Conservation (phyloP, 225 moss, liverwort and hornwort genomes). For the Sphagnum tenellum region DNA sequence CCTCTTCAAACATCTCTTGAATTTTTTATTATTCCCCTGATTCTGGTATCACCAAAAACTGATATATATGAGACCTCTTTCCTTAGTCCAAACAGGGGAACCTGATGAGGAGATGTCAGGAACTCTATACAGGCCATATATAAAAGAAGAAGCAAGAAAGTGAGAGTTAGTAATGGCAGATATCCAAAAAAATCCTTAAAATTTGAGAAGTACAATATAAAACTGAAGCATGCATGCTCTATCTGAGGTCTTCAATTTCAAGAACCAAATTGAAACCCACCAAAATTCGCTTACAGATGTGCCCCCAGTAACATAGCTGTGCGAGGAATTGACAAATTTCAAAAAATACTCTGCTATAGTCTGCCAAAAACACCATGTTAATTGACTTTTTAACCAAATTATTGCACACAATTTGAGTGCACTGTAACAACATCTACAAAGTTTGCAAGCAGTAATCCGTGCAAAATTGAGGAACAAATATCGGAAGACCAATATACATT, state of each 20-base stretch:
- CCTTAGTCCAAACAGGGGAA: too few relatives aligned
- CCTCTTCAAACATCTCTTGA: too few relatives aligned
- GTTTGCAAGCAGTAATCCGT: neutral
- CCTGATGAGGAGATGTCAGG: too few relatives aligned
- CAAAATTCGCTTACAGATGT: slow-evolving; percentile 91
- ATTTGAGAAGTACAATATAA: neutral
- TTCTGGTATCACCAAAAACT: too few relatives aligned
- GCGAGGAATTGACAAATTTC: slow-evolving; percentile 63
- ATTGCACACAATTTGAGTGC: too few relatives aligned
- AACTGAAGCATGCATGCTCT: too few relatives aligned
- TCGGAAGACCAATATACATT: neutral
- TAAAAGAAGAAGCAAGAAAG: neutral
- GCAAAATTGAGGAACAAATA: neutral
- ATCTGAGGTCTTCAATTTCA: too few relatives aligned
- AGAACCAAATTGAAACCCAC: slow-evolving; percentile 16
- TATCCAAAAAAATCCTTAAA: neutral
- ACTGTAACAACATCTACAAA: neutral
- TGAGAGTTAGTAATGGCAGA: neutral
- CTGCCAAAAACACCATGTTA: slow-evolving; percentile 24
- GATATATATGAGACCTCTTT: too few relatives aligned
- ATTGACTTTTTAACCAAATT: too few relatives aligned
- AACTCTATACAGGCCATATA: too few relatives aligned
- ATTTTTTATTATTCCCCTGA: too few relatives aligned
- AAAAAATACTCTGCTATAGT: slow-evolving; percentile 69
- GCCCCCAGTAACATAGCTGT: slow-evolving; percentile 90